These are phyloP conservation scores for Lactuca saligna DNA, from an alignment of 129 eudicot species.

Conservation along the genomic window DNA sequence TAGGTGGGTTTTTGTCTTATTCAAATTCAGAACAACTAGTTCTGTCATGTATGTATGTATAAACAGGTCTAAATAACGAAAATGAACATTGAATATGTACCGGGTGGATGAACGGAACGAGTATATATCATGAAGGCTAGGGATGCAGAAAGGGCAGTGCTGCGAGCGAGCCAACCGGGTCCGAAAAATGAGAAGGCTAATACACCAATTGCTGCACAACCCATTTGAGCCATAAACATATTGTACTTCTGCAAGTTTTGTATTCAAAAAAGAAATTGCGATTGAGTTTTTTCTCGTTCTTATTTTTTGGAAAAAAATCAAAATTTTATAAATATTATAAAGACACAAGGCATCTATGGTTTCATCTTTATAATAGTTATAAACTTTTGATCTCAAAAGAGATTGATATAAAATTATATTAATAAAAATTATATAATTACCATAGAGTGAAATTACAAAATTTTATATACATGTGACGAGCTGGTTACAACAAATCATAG, in stretches of 20 bases:
- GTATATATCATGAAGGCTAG: conserved; percentile 86
- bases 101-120: conserved; percentile 81
- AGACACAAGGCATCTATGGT: too few species aligned
- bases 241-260: conserved; percentile 85
- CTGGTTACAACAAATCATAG: not conserved
- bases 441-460: not conserved
- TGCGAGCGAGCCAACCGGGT: conserved; percentile 92
- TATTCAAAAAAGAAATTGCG: conserved; percentile 10
- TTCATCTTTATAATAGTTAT: too few species aligned
- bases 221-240: conserved; percentile 95
- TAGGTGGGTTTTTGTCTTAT: not conserved
- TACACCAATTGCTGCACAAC: conserved; percentile 98
- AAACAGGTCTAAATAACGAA: not conserved
- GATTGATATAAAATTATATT: not conserved
- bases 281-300: conserved; percentile 9
- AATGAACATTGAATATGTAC: conserved; percentile 22
- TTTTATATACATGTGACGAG: not conserved
- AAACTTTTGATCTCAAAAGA: too few species aligned
- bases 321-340: not conserved
- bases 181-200: conserved; percentile 73
- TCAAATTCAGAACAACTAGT: not conserved
- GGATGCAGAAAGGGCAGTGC: conserved; percentile 78
- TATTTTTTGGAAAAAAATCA: not conserved
- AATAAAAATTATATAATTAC: too few species aligned
- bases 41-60: not conserved